Percentiles rank a stretch among this genome's conserved stretches.
phyloP scores from a whole-genome alignment of 2,329 filamentous ascomycete genomes.

The Epichloe hybrida region DNA sequence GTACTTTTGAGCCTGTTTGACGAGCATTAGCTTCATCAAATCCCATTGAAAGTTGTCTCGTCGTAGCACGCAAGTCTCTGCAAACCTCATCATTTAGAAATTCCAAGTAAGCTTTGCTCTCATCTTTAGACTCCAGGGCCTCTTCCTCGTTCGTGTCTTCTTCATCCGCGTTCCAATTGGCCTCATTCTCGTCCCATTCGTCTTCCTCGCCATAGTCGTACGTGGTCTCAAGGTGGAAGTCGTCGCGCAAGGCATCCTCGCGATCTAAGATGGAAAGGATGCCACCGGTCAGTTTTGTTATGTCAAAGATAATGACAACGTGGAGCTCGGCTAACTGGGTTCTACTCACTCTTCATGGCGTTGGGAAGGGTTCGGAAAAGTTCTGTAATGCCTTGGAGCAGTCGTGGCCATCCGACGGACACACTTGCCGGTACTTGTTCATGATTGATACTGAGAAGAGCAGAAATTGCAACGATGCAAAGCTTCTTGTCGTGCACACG shows the following conservation, averaged over 20 bases:
- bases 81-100: conserved; percentile 83
- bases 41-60: background rate
- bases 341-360: conserved; percentile 63
- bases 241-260: conserved; percentile 82
- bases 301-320: background rate
- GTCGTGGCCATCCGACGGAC: conserved; percentile 84
- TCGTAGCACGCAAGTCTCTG: background rate
- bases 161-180: conserved; percentile 65
- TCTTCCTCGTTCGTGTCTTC: conserved; percentile 56
- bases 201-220: conserved; percentile 61
- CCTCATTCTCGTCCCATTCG: conserved; percentile 70
- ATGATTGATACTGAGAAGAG: conserved; percentile 65
- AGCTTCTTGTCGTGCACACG: conserved; percentile 98
- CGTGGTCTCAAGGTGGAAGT: conserved; percentile 56
- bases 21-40: background rate
- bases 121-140: conserved; percentile 59
- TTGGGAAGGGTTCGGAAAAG: conserved; percentile 84
- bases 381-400: conserved; percentile 76
- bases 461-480: conserved; percentile 84
- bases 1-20: conserved; percentile 63
- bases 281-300: background rate
- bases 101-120: conserved; percentile 87
- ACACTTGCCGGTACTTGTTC: conserved; percentile 84
- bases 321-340: no score
- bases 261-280: conserved; percentile 42